Conservation (phyloP, 805 yeast genomes). For the Metschnikowia anglica region DNA sequence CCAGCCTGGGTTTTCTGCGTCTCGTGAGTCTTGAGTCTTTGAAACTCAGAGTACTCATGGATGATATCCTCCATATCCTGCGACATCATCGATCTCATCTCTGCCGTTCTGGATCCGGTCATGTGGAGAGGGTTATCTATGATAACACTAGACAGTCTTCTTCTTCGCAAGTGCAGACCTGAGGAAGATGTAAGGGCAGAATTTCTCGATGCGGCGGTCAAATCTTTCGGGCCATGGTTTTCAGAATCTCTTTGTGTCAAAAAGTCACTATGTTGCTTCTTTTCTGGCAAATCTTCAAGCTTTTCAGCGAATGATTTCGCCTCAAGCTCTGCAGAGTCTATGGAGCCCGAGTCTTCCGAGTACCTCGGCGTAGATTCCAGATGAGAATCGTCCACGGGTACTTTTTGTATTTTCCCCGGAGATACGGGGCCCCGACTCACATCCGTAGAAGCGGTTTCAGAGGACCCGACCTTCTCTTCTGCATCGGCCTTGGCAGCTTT, state of each 20-base stretch:
- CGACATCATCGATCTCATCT: slow-evolving; percentile 26
- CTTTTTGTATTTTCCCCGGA: not conserved
- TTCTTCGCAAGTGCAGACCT: slow-evolving; percentile 4
- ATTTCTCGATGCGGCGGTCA: not conserved
- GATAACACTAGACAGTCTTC: slow-evolving; percentile 5
- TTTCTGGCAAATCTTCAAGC: not conserved
- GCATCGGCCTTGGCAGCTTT: not conserved
- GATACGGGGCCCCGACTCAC: not conserved
- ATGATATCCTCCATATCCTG: slow-evolving; percentile 42
- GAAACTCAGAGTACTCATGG: slow-evolving; percentile 48
- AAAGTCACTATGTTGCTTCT: not conserved
- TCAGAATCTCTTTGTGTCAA: not conserved
- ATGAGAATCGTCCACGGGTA: not conserved
- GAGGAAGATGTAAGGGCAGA: not conserved
- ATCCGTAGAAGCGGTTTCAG: not conserved
- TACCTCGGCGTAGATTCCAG: not conserved
- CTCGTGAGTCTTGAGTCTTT: slow-evolving; percentile 29
- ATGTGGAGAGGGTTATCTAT: slow-evolving; percentile 17
- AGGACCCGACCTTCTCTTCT: slow-evolving; percentile 1
- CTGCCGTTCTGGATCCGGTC: slow-evolving; percentile 25
- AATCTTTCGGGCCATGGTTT: not conserved
- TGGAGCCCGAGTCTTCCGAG: slow-evolving; percentile 5
- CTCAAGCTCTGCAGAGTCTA: slow-evolving; percentile 8
- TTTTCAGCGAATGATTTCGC: slow-evolving; percentile 9
- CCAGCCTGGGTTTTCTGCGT: not conserved